Base-by-base conservation (phyloP, 192 early-diverging fungal genomes). In the Coemansia sp. region DNA sequence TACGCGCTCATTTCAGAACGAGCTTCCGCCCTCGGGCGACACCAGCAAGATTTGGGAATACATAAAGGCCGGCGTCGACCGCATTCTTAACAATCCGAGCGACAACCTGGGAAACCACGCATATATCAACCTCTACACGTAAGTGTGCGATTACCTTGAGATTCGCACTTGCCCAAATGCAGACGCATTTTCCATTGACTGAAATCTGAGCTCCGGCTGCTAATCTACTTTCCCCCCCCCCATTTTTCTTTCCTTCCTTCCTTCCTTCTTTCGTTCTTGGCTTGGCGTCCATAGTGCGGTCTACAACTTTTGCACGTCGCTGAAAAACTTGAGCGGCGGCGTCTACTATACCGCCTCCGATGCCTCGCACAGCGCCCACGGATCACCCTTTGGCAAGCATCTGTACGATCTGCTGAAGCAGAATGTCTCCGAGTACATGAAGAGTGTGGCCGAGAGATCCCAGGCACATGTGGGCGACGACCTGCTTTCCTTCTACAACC, bases 401-500 rank as follows among this genome's bases (percentile, higher is more conserved):
- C 83, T 91, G 61, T 91, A 91, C 78, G 75, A 60, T 29, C 62
- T 76, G 30, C 75, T 90, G 24, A 85, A 84, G 58, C 66, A 67
- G 55, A 83, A 85, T 61, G 67, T 88, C 10, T 61, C 77, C 59
- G 51, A 74, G 34, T 83, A 84, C 59, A 78, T 91, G 69, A 30
- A 56, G 5, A 28, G 20, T 8, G 73, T 91, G 0, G 69, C 65
- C 29, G 42, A 83, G 60, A 81, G 85, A 56, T 87, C 91, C 11
- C 83, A 83, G 49, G 69, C 82, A 36, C 76, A 81, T 50, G 83
- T 82, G 67, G 94, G 95, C 71, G 93, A 93, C 30, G 84, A 84
- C 9, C 83, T 98, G 55, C 83, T 98, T 57, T 80, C 81, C 13
- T 97, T 88, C 64, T 98, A 98, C 75, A 93, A 90, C 51, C 80